Evolutionary conservation across 139 green algal genomes (phyloP), one percentile per base, ranked within the genome.

Genomic region (Auxenochlorella protothecoides): DNA sequence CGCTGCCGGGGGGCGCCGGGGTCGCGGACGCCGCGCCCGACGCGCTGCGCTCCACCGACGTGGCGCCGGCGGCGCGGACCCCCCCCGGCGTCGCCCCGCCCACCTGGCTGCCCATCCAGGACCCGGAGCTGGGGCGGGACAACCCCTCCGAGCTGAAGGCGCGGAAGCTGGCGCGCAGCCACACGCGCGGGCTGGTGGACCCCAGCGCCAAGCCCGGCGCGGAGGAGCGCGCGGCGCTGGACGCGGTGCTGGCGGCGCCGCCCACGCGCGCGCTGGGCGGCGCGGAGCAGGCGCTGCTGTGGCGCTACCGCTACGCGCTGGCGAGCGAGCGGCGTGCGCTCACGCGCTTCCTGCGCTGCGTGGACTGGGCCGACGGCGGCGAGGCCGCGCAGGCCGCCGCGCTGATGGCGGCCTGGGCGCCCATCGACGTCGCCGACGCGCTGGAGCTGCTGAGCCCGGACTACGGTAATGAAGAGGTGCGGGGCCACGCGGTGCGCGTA

Each of bases 121-220:
- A 96, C 65, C 84, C 90, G 13, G 90, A 94, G 78, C 82, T 96
- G 16, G 87, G 84, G 3, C 75, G 79, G 3, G 85, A 93, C 57
- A 96, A 95, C 78, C 92, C 92, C 0, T 78, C 87, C 1, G 93
- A 98, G 82, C 77, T 90, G 16, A 97, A 97, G 88, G 90, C 92
- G 3, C 86, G 92, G 74, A 97, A 97, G 84, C 80, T 98, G 72
- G 92, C 89, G 2, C 83, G 93, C 12, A 87, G 84, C 69, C 66
- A 90, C 44, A 87, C 79, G 6, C 77, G 85, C 7, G 87, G 83
- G 4, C 59, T 88, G 15, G 80, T 94, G 15, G 90, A 97, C 75
- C 70, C 77, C 2, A 80, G 89, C 72, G 78, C 96, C 67, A 96
- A 96, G 75, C 92, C 92, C 13, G 87, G 95, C 81, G 86, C 80